Evolutionary conservation across 169 alveolate genomes (phyloP).

Genomic region (Cryptosporidium meleagridis): DNA sequence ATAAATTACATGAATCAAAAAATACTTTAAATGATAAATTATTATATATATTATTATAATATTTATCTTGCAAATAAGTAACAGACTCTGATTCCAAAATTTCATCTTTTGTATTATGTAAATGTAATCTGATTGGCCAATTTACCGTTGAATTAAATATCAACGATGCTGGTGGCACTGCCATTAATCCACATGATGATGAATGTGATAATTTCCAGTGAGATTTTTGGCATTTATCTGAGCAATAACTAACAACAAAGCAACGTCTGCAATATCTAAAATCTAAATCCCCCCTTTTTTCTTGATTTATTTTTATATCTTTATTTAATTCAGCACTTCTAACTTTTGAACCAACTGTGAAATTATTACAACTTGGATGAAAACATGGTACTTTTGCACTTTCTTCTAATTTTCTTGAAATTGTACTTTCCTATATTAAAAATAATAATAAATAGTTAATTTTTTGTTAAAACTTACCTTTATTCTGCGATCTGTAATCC

Average conservation of each 20-base stretch:
- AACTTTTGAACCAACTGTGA: slow-evolving; percentile 69
- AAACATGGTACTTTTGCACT: slow-evolving; percentile 73
- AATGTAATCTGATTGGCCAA: slow-evolving; percentile 66
- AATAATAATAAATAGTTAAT: background rate
- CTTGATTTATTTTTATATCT: background rate
- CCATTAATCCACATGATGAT: slow-evolving; percentile 62
- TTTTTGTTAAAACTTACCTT: slow-evolving; percentile 13
- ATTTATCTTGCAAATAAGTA: slow-evolving; percentile 61
- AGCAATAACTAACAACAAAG: slow-evolving; percentile 69
- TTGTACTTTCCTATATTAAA: slow-evolving; percentile 40
- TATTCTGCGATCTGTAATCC: slow-evolving; percentile 74
- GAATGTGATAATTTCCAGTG: slow-evolving; percentile 73
- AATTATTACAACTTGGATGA: slow-evolving; percentile 62
- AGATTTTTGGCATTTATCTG: slow-evolving; percentile 64
- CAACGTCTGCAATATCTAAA: slow-evolving; percentile 71
- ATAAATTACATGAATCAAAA: slow-evolving; percentile 51
- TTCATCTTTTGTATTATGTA: slow-evolving; percentile 32
- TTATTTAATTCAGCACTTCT: background rate
- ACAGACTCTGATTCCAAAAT: slow-evolving; percentile 53
- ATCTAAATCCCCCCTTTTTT: slow-evolving; percentile 21
- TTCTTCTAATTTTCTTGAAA: slow-evolving; percentile 44
- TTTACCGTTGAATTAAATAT: slow-evolving; percentile 72
- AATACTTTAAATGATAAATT: slow-evolving; percentile 50
- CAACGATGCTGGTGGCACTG: slow-evolving; percentile 53
- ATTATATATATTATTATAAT: slow-evolving; percentile 32